A percentile compares a stretch with the other conserved stretches of the same genome.
These are phyloP conservation scores for Aspergillus texensis DNA, from an alignment of 2,329 filamentous ascomycete genomes.

Conservation along the genomic window DNA sequence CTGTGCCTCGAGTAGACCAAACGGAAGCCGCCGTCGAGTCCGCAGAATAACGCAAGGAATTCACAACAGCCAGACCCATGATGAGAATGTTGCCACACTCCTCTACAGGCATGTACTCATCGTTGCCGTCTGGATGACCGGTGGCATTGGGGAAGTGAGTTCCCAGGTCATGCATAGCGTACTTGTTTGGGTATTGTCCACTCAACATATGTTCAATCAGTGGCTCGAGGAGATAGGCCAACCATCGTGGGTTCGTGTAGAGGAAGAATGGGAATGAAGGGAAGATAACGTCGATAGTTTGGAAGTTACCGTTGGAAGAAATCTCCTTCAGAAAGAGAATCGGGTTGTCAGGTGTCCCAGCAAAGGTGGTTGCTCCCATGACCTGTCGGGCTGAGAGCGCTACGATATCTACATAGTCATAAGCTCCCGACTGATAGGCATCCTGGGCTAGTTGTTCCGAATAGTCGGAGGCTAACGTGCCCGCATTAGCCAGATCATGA, in stretches of 20 bases:
- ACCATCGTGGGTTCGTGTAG: conserved; percentile 80
- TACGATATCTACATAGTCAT: conserved; percentile 76
- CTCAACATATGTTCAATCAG: conserved; percentile 79
- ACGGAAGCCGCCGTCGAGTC: conserved; percentile 60
- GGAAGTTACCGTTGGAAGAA: conserved; percentile 80
- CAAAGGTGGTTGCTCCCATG: conserved; percentile 75
- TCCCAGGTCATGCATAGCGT: conserved; percentile 58
- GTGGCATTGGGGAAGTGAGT: conserved; percentile 58
- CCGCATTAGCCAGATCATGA: conserved; percentile 68
- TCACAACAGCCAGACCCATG: conserved; percentile 76
- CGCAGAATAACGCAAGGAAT: conserved; percentile 68
- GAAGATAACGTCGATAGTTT: conserved; percentile 87
- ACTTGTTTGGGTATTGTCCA: conserved; percentile 74
- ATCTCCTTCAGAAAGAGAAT: conserved; percentile 85
- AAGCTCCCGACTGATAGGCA: conserved; percentile 72
- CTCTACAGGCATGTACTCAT: conserved; percentile 62
- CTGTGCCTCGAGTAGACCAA: conserved; percentile 52
- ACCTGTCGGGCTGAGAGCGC: conserved; percentile 78
- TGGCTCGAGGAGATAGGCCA: conserved; percentile 77
- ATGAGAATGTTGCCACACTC: conserved; percentile 75
- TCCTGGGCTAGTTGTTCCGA: conserved; percentile 70
- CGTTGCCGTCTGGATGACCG: conserved; percentile 55
- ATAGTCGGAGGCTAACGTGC: conserved; percentile 69
- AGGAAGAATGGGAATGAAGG: conserved; percentile 84
- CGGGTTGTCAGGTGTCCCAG: conserved; percentile 69